Evolutionary conservation across 345 rosid genomes (phyloP), one percentile per base, ranked within the genome.

Genomic region (Leavenworthia alabamica): DNA sequence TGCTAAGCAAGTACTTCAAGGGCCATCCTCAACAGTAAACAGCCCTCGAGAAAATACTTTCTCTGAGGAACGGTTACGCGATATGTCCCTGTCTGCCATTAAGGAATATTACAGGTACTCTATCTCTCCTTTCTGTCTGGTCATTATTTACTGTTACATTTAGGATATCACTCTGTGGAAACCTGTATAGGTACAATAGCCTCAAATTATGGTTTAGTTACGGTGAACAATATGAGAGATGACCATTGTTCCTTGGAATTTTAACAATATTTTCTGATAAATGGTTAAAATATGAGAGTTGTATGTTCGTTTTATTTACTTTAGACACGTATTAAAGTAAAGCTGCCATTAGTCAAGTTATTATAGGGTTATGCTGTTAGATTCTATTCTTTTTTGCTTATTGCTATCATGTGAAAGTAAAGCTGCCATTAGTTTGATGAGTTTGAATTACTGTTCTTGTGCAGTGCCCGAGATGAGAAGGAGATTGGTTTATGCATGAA

Each of bases 51-150:
- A 83, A 53, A 82, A 70, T 56, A 62, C 56, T 51, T 71, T 49
- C 73, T 37, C 89, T 41, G 97, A 90, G 56, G 97, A 86, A 64
- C 77, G 33, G 23, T 69, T 88, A 33, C 73, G 56, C 2, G 79
- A 76, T 11, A 73, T 64, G 95, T 90, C 90, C 43, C 52, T 86
- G 75, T 77, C 76, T 29, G 85, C 99, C 45, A 90, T 94, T 56
- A 88, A 79, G 75, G 99, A 94, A 78, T 94, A 70, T 77, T 94
- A 90, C 75, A 90, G 99, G 99, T 94, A 82, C 46, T 28, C 17
- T 54, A 22, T 54, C 11, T 62, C 22, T 50, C 44, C 68, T 56
- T 56, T 35, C 14, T 3, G 16, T 12, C 44, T 62, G 44, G 56
- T 39, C 52, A 15, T 62, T 47, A 39, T 67, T 60, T 23, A 50